Evolutionary conservation across 2,329 filamentous ascomycete species (phyloP).

Genomic region (Paecilomyces dactylethromorphus): DNA sequence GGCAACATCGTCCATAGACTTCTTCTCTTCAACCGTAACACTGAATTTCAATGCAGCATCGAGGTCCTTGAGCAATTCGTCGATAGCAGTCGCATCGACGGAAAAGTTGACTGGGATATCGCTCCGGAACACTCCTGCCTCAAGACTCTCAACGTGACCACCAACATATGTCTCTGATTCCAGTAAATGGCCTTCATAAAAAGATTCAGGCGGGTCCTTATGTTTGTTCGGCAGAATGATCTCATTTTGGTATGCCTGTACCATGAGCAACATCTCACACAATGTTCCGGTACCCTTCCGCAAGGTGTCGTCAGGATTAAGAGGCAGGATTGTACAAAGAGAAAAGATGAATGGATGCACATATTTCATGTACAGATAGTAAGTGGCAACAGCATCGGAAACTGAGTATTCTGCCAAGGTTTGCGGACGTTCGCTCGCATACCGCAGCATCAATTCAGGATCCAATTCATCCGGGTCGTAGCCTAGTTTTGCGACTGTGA

Average conservation of each 20-base stretch:
- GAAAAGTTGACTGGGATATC: constrained; percentile 94
- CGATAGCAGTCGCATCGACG: constrained; percentile 80
- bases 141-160: constrained; percentile 98
- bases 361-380: constrained; percentile 99
- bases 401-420: constrained; percentile 96
- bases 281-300: constrained; percentile 95
- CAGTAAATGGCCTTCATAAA: constrained; percentile 92
- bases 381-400: constrained; percentile 96
- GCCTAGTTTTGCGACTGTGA: constrained; percentile 94
- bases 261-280: constrained; percentile 99
- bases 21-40: constrained; percentile 76
- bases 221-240: constrained; percentile 97
- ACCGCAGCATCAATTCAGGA: constrained; percentile 91
- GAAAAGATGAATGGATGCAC: constrained; percentile 99
- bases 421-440: constrained; percentile 81
- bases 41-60: constrained; percentile 87
- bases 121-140: constrained; percentile 91
- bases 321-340: constrained; percentile 88
- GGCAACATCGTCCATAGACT: constrained; percentile 67
- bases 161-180: constrained; percentile 98
- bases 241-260: constrained; percentile 85
- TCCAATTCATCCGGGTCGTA: constrained; percentile 98
- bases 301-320: constrained; percentile 86
- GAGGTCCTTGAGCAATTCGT: constrained; percentile 78
- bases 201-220: constrained; percentile 79